Base-by-base conservation (phyloP, 2,329 filamentous ascomycete genomes). In the Ophiosphaerella korrae region DNA sequence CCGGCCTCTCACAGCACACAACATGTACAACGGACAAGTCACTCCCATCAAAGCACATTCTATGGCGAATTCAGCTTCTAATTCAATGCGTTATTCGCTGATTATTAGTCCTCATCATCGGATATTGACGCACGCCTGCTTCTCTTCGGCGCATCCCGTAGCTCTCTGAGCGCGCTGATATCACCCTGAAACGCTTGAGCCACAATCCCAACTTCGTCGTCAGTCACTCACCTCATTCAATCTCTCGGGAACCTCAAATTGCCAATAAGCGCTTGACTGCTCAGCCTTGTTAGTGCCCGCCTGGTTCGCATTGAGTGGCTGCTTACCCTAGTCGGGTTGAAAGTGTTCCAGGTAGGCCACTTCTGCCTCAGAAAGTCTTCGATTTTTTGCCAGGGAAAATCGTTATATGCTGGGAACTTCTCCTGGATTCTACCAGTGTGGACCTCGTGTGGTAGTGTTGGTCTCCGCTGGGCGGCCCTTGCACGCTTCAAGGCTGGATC, bases 301-400 rank as follows among this genome's bases (percentile, higher is more conserved):
- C 3, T 38, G 21, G n/a, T 38, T 38, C 8, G 14, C 11, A 38
- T 23, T 18, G 18, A 9, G 18, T n/a, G 18, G 7, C 18, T 11
- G 44, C 47, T 11, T 45, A 55, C 52, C 18, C 41, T 29, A 4
- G 16, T 37, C 9, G 40, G 38, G 12, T 62, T 62, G 40, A 57
- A 60, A 7, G 51, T 38, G 6, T 42, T 45, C 56, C 56, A 62
- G 1, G 37, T 9, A 4, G 53, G 51, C 50, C 48, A 62, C 33
- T 50, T 57, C 3, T 5, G 11, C 18, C 44, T 49, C n/a, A 62
- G 33, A 24, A 21, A 62, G 4, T 43, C 51, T 34, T 60, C 50
- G n/a, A 60, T 60, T 21, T 59, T 47, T n/a, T 35, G 12, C 58
- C 58, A 60, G 12, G 50, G 31, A 21, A 62, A 58, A 32, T 58